Percentiles rank a stretch among this genome's conserved stretches.
Conservation (phyloP, 1,284 basidiomycete species). For the Trichosporon asahii region DNA sequence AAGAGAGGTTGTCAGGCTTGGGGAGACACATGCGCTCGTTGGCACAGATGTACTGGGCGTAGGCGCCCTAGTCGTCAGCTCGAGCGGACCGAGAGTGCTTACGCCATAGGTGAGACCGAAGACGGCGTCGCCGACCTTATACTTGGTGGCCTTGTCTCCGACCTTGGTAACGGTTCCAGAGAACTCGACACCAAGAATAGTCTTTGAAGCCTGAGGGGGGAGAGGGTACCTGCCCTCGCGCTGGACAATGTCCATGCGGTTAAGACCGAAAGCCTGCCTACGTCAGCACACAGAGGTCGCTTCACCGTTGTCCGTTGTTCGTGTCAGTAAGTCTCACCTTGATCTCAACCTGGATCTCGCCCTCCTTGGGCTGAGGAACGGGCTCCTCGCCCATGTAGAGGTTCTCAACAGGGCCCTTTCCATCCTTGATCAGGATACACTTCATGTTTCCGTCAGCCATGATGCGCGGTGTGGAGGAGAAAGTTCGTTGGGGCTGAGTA, state of each 20-base stretch:
- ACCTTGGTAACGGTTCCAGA: constrained; percentile 66
- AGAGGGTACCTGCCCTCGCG: constrained; percentile 69
- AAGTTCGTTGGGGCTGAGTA: not conserved
- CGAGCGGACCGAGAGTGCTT: constrained; percentile 38
- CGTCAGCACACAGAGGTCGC: not conserved
- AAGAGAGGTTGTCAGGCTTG: constrained; percentile 73
- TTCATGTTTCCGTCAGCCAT: constrained; percentile 60
- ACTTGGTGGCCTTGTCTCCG: constrained; percentile 58
- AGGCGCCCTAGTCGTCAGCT: constrained; percentile 67
- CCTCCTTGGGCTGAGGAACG: constrained; percentile 59
- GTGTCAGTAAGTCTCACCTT: constrained; percentile 29
- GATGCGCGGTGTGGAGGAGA: constrained; percentile 6
- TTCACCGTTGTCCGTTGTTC: not conserved
- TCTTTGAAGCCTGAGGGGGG: constrained; percentile 68
- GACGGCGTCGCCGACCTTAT: constrained; percentile 73
- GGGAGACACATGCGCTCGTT: constrained; percentile 65
- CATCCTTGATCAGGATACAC: constrained; percentile 76
- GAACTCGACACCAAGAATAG: constrained; percentile 88
- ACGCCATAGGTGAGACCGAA: constrained; percentile 73
- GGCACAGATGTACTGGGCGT: constrained; percentile 80
- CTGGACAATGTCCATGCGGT: constrained; percentile 81
- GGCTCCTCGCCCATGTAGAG: constrained; percentile 71
- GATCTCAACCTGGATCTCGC: constrained; percentile 65
- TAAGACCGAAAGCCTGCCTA: constrained; percentile 69
- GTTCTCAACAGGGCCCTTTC: constrained; percentile 70